Evolutionary conservation across 2,329 filamentous ascomycete species (phyloP).

Genomic region (Alternaria longipes): DNA sequence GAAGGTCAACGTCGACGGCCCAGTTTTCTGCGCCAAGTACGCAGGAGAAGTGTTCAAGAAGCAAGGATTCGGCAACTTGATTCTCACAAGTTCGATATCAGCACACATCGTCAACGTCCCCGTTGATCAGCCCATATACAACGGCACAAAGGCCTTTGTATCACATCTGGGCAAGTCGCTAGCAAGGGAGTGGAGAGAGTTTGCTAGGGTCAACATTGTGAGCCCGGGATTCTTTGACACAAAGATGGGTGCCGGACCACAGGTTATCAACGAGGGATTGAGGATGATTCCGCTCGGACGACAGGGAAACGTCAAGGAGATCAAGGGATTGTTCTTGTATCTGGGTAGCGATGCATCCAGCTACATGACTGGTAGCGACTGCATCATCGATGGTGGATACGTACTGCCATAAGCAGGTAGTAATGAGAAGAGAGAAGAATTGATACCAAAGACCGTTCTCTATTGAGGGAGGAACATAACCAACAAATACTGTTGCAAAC

Average conservation of each 20-base stretch:
- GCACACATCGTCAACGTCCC: conserved; percentile 84
- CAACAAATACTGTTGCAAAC: neutral
- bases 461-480: neutral
- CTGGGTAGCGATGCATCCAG: conserved; percentile 80
- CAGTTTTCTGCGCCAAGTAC: conserved; percentile 55
- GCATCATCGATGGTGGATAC: conserved; percentile 81
- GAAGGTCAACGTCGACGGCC: conserved; percentile 76
- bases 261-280: conserved; percentile 70
- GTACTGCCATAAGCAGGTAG: conserved; percentile 47
- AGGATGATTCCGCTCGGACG: conserved; percentile 80
- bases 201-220: conserved; percentile 71
- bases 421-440: neutral
- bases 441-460: neutral
- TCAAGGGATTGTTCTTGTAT: conserved; percentile 84
- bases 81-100: conserved; percentile 74
- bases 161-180: conserved; percentile 69
- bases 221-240: conserved; percentile 73
- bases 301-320: conserved; percentile 75
- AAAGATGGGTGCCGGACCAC: conserved; percentile 68
- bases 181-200: conserved; percentile 73
- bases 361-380: conserved; percentile 79
- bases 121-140: conserved; percentile 63
- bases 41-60: conserved; percentile 54
- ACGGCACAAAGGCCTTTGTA: conserved; percentile 67
- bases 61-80: conserved; percentile 64